phyloP scores from a whole-genome alignment of 2,329 filamentous ascomycete species.

The Blastomyces gilchristii region DNA sequence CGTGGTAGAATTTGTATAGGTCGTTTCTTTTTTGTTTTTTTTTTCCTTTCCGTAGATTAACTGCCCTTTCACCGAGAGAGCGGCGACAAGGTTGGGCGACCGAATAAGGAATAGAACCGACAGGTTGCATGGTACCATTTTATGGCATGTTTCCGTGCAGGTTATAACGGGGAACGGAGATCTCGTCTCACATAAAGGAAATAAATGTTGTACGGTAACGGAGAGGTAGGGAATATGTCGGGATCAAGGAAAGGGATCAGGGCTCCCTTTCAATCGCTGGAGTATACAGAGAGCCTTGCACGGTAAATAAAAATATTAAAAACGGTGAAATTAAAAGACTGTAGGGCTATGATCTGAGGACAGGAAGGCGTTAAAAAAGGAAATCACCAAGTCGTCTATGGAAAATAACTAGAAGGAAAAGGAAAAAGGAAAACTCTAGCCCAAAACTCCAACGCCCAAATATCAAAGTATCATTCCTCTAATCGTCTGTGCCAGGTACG shows the following conservation, averaged over 20 bases:
- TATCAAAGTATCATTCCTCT: not conserved
- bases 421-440: not conserved
- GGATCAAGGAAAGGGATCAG: not conserved
- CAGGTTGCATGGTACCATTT: not conserved
- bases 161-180: not conserved
- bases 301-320: not conserved
- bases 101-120: not conserved
- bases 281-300: not conserved
- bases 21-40: not conserved
- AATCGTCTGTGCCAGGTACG: slow-evolving; percentile 4
- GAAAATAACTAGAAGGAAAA: not conserved
- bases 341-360: not conserved
- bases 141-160: not conserved
- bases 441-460: not conserved
- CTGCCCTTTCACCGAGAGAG: not conserved
- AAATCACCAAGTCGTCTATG: not conserved
- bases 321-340: not conserved
- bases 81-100: not conserved
- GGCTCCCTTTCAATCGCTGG: not conserved
- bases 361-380: not conserved
- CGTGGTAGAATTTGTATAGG: not conserved
- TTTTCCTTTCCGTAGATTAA: not conserved
- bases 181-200: not conserved
- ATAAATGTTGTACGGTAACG: not conserved
- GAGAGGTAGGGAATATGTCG: not conserved